Evolutionary conservation across 2,329 filamentous ascomycete genomes (phyloP).

Genomic region (Hymenoscyphus fraxineus): DNA sequence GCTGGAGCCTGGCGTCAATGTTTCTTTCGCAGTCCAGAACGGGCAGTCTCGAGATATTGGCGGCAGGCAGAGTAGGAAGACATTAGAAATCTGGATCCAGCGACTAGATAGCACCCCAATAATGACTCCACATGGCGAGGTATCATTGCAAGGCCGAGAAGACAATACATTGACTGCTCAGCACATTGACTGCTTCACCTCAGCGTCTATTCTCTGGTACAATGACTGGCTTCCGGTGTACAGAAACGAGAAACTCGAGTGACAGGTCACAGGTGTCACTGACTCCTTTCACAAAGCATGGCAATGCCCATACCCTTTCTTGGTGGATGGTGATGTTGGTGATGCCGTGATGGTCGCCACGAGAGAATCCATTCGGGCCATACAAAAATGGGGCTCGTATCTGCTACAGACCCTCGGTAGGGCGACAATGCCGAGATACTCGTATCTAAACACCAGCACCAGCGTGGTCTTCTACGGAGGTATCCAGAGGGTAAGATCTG

Average conservation of each 20-base stretch:
- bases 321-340: neutral
- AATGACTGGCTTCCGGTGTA: neutral
- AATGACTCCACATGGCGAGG: neutral
- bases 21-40: neutral
- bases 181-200: neutral
- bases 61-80: neutral
- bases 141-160: neutral
- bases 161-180: neutral
- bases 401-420: neutral
- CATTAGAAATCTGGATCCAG: neutral
- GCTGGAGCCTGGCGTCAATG: neutral
- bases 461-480: neutral
- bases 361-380: neutral
- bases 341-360: neutral
- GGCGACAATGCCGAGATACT: neutral
- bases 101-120: neutral
- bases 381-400: neutral
- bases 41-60: neutral
- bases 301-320: neutral
- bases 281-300: neutral
- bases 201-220: neutral
- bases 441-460: neutral
- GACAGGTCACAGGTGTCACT: neutral
- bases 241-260: neutral
- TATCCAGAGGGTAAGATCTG: neutral